Evolutionary conservation across 768 basidiomycete genomes (phyloP), one percentile per base, ranked within the genome.

Genomic region (Wakefieldia striispora): DNA sequence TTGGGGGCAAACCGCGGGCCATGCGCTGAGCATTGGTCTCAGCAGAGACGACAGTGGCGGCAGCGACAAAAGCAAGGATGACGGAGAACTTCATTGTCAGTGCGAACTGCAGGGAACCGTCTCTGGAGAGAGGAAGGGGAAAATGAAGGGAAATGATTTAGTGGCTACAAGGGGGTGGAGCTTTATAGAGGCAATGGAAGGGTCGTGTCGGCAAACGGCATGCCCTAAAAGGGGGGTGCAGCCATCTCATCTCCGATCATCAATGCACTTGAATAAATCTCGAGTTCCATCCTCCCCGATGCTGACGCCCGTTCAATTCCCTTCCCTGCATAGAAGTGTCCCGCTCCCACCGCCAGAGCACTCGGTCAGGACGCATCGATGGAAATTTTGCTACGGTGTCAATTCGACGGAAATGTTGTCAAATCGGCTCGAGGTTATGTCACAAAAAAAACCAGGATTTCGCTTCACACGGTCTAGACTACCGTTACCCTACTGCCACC

Each of bases 21-120:
- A 84, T 51, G 33, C 82, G 79, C 12, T 73, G 51, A 0, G 74
- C 81, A 45, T 83, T 83, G 41, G 78, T 76, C 45, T 77, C 75
- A 12, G 70, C 68, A n/a, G 70, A 71, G 53, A 70, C 71, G 9
- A 63, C 47, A 34, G 72, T 64, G 34, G 67, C 72, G 12, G 68
- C 64, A 20, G 71, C 68, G 40, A 70, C 60, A 47, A 79, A 53
- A 43, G 76, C 63, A 53, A 76, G 54, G 45, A 62, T 42, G 20
- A 49, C 40, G 26, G 62, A 29, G 58, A 69, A 59, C 60, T 62
- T 68, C 67, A 68, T 68, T 44, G 40, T 63, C 68, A 68, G 66
- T 44, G 40, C 62, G 46, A 8, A 23, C 45, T 23, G 27, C 10
- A 17, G 16, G 31, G 31, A 13, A 27, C 31, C 13, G 50, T 21